Evolutionary conservation across 2,329 filamentous ascomycete species (phyloP).

Genomic region (Microcera coccophila): DNA sequence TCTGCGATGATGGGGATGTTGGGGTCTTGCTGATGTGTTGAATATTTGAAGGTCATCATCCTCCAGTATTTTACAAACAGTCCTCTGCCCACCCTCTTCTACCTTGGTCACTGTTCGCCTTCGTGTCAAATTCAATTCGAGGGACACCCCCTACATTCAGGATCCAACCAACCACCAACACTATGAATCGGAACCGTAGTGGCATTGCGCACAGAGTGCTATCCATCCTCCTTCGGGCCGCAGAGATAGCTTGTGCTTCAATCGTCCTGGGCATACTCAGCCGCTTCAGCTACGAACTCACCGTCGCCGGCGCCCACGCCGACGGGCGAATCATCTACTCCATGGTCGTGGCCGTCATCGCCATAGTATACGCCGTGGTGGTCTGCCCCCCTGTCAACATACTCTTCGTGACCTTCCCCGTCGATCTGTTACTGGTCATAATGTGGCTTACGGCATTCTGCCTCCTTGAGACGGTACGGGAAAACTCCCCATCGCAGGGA

Average conservation of each 20-base stretch:
- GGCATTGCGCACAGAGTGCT: conserved; percentile 19
- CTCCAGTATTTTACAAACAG: no score
- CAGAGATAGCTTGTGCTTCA: conserved; percentile 14
- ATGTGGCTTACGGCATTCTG: conserved; percentile 28
- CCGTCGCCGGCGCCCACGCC: conserved; percentile 3
- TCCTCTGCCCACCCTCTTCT: not conserved
- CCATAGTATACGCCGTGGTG: conserved; percentile 24
- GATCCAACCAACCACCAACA: not conserved
- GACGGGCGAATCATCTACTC: conserved; percentile 22
- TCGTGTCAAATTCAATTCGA: not conserved
- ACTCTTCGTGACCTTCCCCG: conserved; percentile 22
- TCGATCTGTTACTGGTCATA: conserved; percentile 25
- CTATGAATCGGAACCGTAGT: not conserved
- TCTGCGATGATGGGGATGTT: not conserved
- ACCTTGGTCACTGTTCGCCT: not conserved
- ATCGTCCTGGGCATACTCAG: conserved; percentile 24
- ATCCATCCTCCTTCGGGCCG: conserved; percentile 17
- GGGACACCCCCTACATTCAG: not conserved
- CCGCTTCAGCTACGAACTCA: conserved; percentile 19
- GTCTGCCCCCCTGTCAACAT: conserved; percentile 18
- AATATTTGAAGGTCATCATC: not conserved
- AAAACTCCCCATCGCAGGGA: not conserved
- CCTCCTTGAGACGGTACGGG: conserved; percentile 21
- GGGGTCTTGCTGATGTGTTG: not conserved
- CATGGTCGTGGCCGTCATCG: conserved; percentile 25